These are phyloP conservation scores for Tolypocladium pustulatum DNA, from an alignment of 2,329 filamentous ascomycete species.

Conservation along the genomic window DNA sequence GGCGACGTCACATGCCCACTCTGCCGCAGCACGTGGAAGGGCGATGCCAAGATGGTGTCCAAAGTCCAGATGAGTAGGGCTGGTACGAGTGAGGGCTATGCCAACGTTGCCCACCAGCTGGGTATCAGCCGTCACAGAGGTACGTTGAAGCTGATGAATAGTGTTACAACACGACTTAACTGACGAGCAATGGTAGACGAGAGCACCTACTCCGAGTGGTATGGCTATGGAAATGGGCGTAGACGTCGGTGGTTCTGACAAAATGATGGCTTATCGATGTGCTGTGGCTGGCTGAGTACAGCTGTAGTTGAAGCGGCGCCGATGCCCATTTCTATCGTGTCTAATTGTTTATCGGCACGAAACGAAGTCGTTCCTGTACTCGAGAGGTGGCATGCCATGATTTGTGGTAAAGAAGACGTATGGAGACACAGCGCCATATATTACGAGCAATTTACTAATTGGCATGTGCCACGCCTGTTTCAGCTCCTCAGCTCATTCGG, in stretches of 20 bases:
- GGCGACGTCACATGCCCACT: constrained; percentile 46
- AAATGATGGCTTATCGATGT: not conserved
- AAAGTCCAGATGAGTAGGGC: constrained; percentile 31
- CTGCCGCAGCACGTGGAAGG: constrained; percentile 48
- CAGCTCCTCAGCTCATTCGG: not conserved
- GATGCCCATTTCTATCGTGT: not conserved
- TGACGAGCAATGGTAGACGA: not conserved
- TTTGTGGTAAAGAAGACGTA: not conserved
- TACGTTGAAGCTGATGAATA: constrained; percentile 13
- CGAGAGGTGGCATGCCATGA: not conserved
- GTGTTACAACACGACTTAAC: not conserved
- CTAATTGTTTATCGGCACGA: not conserved
- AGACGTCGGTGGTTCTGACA: not conserved
- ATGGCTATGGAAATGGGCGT: not conserved
- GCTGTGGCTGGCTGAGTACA: not conserved
- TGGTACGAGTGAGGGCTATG: constrained; percentile 41
- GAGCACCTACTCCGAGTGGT: constrained; percentile 6
- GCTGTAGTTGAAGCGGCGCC: not conserved
- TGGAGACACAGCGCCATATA: no score
- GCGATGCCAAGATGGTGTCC: constrained; percentile 28
- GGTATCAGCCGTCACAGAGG: constrained; percentile 44
- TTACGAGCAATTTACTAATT: no score
- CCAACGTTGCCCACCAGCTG: constrained; percentile 51
- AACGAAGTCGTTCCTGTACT: no score
- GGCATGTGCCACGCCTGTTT: no score